These are phyloP conservation scores for Paraphoma chrysanthemicola DNA, from an alignment of 2,329 filamentous ascomycete species.

Conservation along the genomic window DNA sequence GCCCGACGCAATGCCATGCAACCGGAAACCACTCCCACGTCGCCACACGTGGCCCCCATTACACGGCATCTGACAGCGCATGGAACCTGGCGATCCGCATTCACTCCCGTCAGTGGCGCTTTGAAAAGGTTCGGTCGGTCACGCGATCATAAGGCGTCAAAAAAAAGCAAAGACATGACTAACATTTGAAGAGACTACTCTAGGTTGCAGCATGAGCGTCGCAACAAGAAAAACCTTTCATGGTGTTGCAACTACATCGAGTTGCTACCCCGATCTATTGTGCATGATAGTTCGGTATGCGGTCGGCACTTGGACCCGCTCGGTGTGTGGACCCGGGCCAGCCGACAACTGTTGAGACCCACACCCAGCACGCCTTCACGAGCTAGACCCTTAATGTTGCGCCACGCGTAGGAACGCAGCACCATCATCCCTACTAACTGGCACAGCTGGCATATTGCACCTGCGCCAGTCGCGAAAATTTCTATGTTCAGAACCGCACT, in stretches of 20 bases:
- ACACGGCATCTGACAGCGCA: background rate
- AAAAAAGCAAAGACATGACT: background rate
- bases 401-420: background rate
- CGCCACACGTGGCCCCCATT: background rate
- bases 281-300: too few relatives aligned
- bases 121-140: background rate
- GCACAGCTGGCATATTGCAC: slow-evolving; percentile 4
- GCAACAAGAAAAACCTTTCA: too few relatives aligned
- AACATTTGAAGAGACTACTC: background rate
- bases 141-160: background rate
- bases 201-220: background rate
- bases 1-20: slow-evolving; percentile 2
- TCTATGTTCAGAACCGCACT: slow-evolving; percentile 7
- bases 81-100: background rate
- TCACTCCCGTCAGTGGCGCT: background rate
- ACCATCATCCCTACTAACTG: background rate
- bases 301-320: background rate
- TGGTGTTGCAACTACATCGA: too few relatives aligned
- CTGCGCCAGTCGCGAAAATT: slow-evolving; percentile 11
- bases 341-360: background rate
- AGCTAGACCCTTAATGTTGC: background rate
- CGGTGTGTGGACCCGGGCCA: background rate
- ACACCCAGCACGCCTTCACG: background rate
- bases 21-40: background rate
- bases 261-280: too few relatives aligned